phyloP scores from a whole-genome alignment of 306 rosid genomes.

The Cercis canadensis region DNA sequence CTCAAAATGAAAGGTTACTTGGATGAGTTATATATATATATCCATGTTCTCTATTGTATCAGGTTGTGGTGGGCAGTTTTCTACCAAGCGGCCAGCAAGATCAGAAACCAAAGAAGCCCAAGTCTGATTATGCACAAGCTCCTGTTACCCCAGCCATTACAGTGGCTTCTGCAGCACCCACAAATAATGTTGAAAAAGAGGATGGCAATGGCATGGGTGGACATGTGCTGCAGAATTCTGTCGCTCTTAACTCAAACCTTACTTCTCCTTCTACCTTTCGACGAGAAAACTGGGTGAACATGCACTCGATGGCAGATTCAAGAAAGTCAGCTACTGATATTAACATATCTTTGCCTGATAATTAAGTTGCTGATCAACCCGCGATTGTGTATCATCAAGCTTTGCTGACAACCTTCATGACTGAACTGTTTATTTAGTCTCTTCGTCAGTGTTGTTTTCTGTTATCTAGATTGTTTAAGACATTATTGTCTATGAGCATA shows the following conservation, averaged over 20 bases:
- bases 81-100: conserved; percentile 70
- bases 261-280: conserved; percentile 55
- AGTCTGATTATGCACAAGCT: conserved; percentile 41
- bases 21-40: no score
- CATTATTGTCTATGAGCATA: conserved; percentile 29
- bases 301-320: conserved; percentile 68
- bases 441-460: conserved; percentile 42
- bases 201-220: conserved; percentile 48
- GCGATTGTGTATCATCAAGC: not conserved
- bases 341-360: conserved; percentile 80
- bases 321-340: conserved; percentile 77
- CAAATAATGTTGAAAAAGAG: conserved; percentile 56
- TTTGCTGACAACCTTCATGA: conserved; percentile 49
- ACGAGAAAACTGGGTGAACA: conserved; percentile 78
- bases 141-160: conserved; percentile 40
- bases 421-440: conserved; percentile 41
- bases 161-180: conserved; percentile 45
- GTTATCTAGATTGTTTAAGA: conserved; percentile 38
- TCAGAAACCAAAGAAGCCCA: conserved; percentile 64
- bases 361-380: conserved; percentile 40
- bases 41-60: conserved; percentile 24
- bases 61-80: conserved; percentile 92
- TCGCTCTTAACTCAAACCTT: conserved; percentile 46
- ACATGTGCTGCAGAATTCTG: conserved; percentile 58
- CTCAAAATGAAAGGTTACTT: no score